Base-by-base conservation (phyloP, 2,329 filamentous ascomycete genomes). In the Exophiala phaeomuriformis region DNA sequence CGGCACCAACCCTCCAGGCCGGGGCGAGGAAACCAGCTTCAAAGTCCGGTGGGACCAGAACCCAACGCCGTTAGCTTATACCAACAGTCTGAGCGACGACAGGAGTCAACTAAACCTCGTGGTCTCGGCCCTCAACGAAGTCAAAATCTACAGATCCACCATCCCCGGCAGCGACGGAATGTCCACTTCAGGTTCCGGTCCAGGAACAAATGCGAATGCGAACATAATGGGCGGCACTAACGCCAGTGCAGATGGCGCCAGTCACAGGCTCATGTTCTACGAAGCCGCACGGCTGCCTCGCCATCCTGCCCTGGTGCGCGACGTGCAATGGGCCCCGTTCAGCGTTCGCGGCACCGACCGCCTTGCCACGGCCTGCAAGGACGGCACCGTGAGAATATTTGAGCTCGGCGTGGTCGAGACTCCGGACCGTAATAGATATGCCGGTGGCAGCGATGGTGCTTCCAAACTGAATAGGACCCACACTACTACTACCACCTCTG, bases 311-410 rank as follows among this genome's bases (percentile, higher is more conserved):
- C 77, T 97, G 37, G 86, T 96, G 4, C 79, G 91, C 45, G 58
- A 62, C 49, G 52, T 62, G 30, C 56, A 55, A 3, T 98, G 93
- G 93, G 89, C 91, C 1, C 86, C 90, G 45, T 91, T 90, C 8
- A 94, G 90, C 60, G 89, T 94, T 64, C 77, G 90, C 37, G 91
- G 91, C 1, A 91, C 88, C 67, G 93, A 98, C 68, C 79, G 91
- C 53, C 80, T 97, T 63, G 93, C 91, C 2, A 94, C 90, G 4
- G 91, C 90, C 2, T 93, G 88, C 67, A 94, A 94, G 69, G 93
- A 98, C 67, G 91, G 93, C 2, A 84, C 83, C 63, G 83, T 96
- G 39, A 80, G 91, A 39, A 85, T 98, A n/a, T 95, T 94, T 65
- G 83, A 91, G 63, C 69, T 95, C 12, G 81, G 55, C 3, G 55